phyloP scores from a whole-genome alignment of 139 green algal genomes.

The Pedinophyceae sp. region DNA sequence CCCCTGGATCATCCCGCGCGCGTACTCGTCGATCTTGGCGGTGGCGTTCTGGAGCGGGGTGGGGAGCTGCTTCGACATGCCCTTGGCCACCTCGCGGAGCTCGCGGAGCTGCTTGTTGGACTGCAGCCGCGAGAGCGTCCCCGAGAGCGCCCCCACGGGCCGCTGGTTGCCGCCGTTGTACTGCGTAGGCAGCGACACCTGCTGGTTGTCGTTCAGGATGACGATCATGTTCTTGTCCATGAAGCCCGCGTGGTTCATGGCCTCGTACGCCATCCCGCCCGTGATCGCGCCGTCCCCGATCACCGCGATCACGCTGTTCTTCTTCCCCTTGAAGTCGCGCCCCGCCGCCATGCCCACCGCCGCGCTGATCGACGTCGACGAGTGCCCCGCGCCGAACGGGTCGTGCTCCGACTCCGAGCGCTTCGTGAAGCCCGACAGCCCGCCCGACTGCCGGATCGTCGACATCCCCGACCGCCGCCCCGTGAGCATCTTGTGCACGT shows the following conservation, averaged over 20 bases:
- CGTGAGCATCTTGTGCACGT: slow-evolving; percentile 98
- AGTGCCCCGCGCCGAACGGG: slow-evolving; percentile 92
- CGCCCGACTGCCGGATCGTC: slow-evolving; percentile 78
- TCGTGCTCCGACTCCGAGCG: slow-evolving; percentile 87
- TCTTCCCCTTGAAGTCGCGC: slow-evolving; percentile 65
- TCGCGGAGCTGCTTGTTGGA: slow-evolving; percentile 82
- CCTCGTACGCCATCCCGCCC: slow-evolving; percentile 97
- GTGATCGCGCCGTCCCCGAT: slow-evolving; percentile 99
- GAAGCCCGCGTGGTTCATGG: slow-evolving; percentile 99
- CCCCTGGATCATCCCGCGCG: slow-evolving; percentile 92
- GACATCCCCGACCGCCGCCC: slow-evolving; percentile 71
- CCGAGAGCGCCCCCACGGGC: slow-evolving; percentile 87
- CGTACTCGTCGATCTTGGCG: slow-evolving; percentile 98
- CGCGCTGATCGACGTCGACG: slow-evolving; percentile 84
- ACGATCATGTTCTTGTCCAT: slow-evolving; percentile 99
- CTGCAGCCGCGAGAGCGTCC: slow-evolving; percentile 69
- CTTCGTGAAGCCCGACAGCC: slow-evolving; percentile 94
- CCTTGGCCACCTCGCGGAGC: slow-evolving; percentile 93
- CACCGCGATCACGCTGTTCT: slow-evolving; percentile 71
- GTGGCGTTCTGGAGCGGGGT: slow-evolving; percentile 75
- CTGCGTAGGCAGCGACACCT: slow-evolving; percentile 96
- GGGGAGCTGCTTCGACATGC: slow-evolving; percentile 91
- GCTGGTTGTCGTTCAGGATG: slow-evolving; percentile 99
- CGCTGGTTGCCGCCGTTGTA: slow-evolving; percentile 92
- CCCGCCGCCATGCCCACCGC: slow-evolving; percentile 93